These are phyloP conservation scores for Fusarium nanum DNA, from an alignment of 2,329 filamentous ascomycete genomes.

Conservation along the genomic window DNA sequence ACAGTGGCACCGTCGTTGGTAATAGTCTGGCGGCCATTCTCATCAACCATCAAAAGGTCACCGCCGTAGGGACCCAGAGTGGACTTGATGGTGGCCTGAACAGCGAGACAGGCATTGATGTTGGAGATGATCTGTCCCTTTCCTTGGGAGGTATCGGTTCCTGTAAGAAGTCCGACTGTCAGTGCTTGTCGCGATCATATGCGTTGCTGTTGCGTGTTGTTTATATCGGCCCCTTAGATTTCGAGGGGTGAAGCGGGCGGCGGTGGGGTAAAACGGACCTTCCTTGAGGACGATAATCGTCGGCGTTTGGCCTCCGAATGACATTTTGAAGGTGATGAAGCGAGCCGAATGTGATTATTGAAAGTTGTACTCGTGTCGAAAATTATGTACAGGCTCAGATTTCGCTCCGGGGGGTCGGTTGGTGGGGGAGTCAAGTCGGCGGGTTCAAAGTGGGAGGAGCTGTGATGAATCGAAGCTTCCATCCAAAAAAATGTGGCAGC, in stretches of 20 bases:
- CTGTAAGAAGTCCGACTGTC: slow-evolving; percentile 59
- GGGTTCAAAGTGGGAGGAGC: slow-evolving; percentile 48
- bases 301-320: slow-evolving; percentile 96
- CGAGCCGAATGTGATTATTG: slow-evolving; percentile 19
- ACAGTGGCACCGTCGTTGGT: slow-evolving; percentile 99
- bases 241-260: slow-evolving; percentile 45
- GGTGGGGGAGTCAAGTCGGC: slow-evolving; percentile 42
- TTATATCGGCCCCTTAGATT: slow-evolving; percentile 24
- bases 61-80: slow-evolving; percentile 97
- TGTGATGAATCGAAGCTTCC: slow-evolving; percentile 57
- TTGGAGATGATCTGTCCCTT: slow-evolving; percentile 97
- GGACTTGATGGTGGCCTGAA: slow-evolving; percentile 94
- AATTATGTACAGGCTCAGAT: slow-evolving; percentile 23
- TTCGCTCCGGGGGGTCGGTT: slow-evolving; percentile 19
- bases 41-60: slow-evolving; percentile 94
- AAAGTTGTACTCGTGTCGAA: slow-evolving; percentile 19
- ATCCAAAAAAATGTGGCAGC: slow-evolving; percentile 64
- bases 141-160: slow-evolving; percentile 96
- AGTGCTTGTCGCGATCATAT: slow-evolving; percentile 30
- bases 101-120: slow-evolving; percentile 97
- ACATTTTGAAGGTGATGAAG: slow-evolving; percentile 72
- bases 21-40: slow-evolving; percentile 95
- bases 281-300: slow-evolving; percentile 98
- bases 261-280: slow-evolving; percentile 72
- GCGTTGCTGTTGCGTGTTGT: slow-evolving; percentile 4